Evolutionary conservation across 495 filamentous ascomycete species (phyloP), one percentile per base, ranked within the genome.

Genomic region (Acidomyces sp.): DNA sequence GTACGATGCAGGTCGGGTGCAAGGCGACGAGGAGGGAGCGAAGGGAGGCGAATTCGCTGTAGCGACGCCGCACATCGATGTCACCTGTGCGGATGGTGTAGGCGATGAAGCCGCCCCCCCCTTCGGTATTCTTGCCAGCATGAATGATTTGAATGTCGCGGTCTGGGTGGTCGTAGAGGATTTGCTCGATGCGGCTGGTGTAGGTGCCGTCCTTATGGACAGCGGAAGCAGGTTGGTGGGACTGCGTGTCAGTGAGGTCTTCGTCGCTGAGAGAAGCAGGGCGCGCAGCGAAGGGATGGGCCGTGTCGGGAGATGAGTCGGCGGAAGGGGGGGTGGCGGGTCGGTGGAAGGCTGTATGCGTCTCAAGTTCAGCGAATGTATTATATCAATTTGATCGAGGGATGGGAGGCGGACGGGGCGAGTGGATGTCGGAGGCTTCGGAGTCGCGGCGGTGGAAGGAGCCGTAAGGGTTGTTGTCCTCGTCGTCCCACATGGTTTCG

Each of bases 11-110:
- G 2, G 90, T 95, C 1, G 90, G 90, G 52, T 96, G 92, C 40
- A 97, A 67, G 45, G 80, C 79, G 16, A 85, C 82, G 13, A 97
- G 72, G 1, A 87, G 87, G 51, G 84, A 78, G 45, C 90, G 71
- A 32, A 97, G 66, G 5, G 85, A 93, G n/a, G 82, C 80, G 55
- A 97, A 97, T 56, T 97, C 90, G 1, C 92, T 96, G 58, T 97
- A 97, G 48, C 90, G 75, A 44, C 90, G 74, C 28, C 90, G 80
- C 35, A 96, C 90, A 66, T 94, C 85, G 31, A 96, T 69, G 51
- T 95, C 88, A 43, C 84, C 88, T 7, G 92, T 97, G 46, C 82
- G 69, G 46, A 97, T 94, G 15, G 92, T 95, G 59, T 97, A 97
- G 15, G 92, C 86, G 54, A 96, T 97, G 52, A 80, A 95, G 37